Evolutionary conservation across 176 grass and related monocot genomes (phyloP).

Genomic region (Poa annua): DNA sequence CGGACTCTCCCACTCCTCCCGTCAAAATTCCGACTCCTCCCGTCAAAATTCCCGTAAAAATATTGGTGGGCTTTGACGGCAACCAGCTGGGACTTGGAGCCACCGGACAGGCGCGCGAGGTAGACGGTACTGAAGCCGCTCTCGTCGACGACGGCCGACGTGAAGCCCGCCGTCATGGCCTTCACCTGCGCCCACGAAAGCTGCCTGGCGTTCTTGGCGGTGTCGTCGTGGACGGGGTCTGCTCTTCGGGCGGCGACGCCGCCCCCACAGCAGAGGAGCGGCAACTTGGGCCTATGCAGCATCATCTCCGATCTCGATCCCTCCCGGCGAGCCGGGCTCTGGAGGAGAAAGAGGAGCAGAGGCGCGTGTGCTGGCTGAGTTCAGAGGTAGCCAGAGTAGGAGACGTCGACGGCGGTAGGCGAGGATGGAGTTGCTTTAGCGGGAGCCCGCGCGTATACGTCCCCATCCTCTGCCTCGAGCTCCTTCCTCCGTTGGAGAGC

Average conservation of each 20-base stretch:
- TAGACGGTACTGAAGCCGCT: constrained; percentile 94
- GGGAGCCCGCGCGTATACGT: too few species aligned
- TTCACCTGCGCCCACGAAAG: constrained; percentile 84
- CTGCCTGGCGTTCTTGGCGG: constrained; percentile 16
- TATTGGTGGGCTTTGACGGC: constrained; percentile 87
- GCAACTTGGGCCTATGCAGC: constrained; percentile 42
- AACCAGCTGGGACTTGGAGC: constrained; percentile 44
- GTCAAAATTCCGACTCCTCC: too few species aligned
- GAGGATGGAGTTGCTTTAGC: too few species aligned
- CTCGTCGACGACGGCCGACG: constrained; percentile 67
- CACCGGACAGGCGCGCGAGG: constrained; percentile 67
- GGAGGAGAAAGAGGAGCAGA: background rate
- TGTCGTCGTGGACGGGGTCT: background rate
- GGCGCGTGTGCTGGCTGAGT: background rate
- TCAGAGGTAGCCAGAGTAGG: background rate
- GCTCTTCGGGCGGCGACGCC: constrained; percentile 15
- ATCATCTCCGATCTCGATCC: background rate
- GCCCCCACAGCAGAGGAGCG: constrained; percentile 49
- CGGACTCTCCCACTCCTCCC: too few species aligned
- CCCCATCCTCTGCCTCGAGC: too few species aligned
- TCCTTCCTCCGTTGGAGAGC: too few species aligned
- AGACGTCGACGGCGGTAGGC: too few species aligned
- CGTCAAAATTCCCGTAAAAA: too few species aligned
- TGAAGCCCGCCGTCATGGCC: constrained; percentile 68
- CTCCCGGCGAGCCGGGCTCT: background rate